phyloP scores from a whole-genome alignment of 176 grass and related monocot genomes.

The Oryza meyeriana region DNA sequence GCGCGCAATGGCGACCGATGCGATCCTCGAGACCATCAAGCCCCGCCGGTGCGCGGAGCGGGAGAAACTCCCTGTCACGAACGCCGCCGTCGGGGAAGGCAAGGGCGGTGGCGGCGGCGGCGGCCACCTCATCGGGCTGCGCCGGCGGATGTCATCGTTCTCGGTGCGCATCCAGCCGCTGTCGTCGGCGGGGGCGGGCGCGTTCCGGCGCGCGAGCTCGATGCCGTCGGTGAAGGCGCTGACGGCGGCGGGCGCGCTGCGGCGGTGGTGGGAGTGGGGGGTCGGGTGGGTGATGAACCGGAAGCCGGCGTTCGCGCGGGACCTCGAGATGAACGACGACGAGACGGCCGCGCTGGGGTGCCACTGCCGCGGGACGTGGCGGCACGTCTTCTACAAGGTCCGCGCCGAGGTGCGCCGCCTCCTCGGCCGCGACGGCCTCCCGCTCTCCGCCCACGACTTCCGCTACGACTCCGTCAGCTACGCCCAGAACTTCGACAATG shows the following conservation, averaged over 20 bases:
- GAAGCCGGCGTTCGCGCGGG: slow-evolving; percentile 56
- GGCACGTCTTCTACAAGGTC: slow-evolving; percentile 66
- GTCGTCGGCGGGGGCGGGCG: slow-evolving; percentile 35
- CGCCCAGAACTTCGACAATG: slow-evolving; percentile 79
- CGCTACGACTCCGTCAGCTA: slow-evolving; percentile 89
- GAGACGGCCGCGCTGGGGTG: slow-evolving; percentile 50
- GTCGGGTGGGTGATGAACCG: slow-evolving; percentile 69
- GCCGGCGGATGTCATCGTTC: slow-evolving; percentile 70
- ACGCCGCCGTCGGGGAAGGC: not conserved
- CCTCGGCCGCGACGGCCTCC: slow-evolving; percentile 51
- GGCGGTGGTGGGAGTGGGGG: slow-evolving; percentile 80
- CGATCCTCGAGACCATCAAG: slow-evolving; percentile 63
- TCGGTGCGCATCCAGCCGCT: slow-evolving; percentile 58
- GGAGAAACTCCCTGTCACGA: slow-evolving; percentile 71
- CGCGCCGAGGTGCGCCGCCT: slow-evolving; percentile 66
- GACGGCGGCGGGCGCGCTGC: slow-evolving; percentile 56
- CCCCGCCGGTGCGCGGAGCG: slow-evolving; percentile 29
- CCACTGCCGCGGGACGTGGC: slow-evolving; percentile 39
- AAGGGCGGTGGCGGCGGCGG: not conserved
- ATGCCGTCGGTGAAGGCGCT: slow-evolving; percentile 63
- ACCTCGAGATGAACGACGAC: slow-evolving; percentile 65
- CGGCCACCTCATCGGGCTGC: slow-evolving; percentile 48
- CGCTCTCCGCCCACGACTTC: slow-evolving; percentile 58
- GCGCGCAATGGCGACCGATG: slow-evolving; percentile 48
- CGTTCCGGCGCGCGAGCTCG: slow-evolving; percentile 51